Percentiles rank a stretch among this genome's conserved stretches.
phyloP scores from a whole-genome alignment of 2,329 filamentous ascomycete genomes.

The Nannizziopsis barbatae region DNA sequence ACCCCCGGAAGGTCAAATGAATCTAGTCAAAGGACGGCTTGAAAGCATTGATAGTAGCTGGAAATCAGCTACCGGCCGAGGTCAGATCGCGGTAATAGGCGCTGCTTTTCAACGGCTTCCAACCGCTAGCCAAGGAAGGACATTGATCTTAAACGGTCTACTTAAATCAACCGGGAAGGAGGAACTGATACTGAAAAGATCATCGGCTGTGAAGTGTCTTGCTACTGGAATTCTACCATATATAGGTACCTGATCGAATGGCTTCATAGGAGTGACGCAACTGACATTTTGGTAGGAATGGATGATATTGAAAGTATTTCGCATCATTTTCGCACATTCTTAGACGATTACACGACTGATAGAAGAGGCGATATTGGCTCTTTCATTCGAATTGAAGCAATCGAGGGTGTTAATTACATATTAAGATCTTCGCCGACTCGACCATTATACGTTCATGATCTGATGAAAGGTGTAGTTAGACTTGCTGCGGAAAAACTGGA shows the following conservation, averaged over 20 bases:
- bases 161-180: conserved; percentile 28
- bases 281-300: conserved; percentile 13
- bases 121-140: conserved; percentile 18
- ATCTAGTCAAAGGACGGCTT: conserved; percentile 32
- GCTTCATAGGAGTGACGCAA: neutral
- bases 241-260: conserved; percentile 21
- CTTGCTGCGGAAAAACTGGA: conserved; percentile 84
- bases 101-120: conserved; percentile 29
- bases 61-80: conserved; percentile 32
- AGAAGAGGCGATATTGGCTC: conserved; percentile 84
- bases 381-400: conserved; percentile 66
- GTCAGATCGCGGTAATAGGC: conserved; percentile 35
- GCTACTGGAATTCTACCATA: conserved; percentile 28
- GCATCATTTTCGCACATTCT: conserved; percentile 27
- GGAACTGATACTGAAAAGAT: conserved; percentile 33
- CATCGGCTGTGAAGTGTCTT: conserved; percentile 32
- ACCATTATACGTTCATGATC: conserved; percentile 18
- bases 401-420: conserved; percentile 48
- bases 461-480: conserved; percentile 44
- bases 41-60: conserved; percentile 27
- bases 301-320: conserved; percentile 24
- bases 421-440: conserved; percentile 18
- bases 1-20: conserved; percentile 22
- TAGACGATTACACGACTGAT: conserved; percentile 87
- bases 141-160: conserved; percentile 26